Percentiles rank a stretch among this genome's conserved stretches.
These are phyloP conservation scores for Phaeosphaeria sp. DNA, from an alignment of 2,329 filamentous ascomycete genomes.

Conservation along the genomic window DNA sequence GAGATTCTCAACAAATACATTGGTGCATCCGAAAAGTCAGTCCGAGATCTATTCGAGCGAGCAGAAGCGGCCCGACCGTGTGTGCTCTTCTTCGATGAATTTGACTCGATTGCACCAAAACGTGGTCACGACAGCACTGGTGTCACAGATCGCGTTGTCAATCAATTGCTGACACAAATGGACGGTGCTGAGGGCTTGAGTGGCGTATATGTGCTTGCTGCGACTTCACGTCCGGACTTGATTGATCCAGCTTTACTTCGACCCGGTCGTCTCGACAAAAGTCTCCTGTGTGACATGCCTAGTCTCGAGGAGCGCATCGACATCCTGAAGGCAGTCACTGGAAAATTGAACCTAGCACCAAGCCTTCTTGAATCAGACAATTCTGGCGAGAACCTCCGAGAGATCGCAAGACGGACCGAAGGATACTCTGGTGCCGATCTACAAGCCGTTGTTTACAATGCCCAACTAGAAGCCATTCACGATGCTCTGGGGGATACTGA, in stretches of 20 bases:
- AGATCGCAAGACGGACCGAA: slow-evolving; percentile 79
- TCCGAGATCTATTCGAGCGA: slow-evolving; percentile 92
- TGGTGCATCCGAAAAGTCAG: slow-evolving; percentile 93
- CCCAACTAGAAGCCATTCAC: slow-evolving; percentile 95
- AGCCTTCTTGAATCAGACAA: slow-evolving; percentile 61
- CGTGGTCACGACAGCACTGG: slow-evolving; percentile 96
- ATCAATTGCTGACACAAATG: slow-evolving; percentile 98
- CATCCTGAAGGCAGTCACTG: slow-evolving; percentile 83
- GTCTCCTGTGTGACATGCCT: slow-evolving; percentile 88
- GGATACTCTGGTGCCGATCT: slow-evolving; percentile 95
- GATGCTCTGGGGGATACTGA: slow-evolving; percentile 75
- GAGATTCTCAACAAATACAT: slow-evolving; percentile 99
- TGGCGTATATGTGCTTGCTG: slow-evolving; percentile 95
- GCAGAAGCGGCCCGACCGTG: slow-evolving; percentile 90
- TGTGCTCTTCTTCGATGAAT: slow-evolving; percentile 98
- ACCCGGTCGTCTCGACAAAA: slow-evolving; percentile 93
- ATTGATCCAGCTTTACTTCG: slow-evolving; percentile 93
- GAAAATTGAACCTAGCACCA: slow-evolving; percentile 76
- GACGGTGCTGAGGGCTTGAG: slow-evolving; percentile 94
- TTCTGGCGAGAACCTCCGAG: slow-evolving; percentile 58
- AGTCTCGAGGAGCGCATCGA: slow-evolving; percentile 80
- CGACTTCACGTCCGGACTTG: slow-evolving; percentile 89
- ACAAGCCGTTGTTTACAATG: slow-evolving; percentile 94
- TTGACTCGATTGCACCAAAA: slow-evolving; percentile 97
- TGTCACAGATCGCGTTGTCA: slow-evolving; percentile 98